Percentiles rank a stretch among this genome's conserved stretches.
These are phyloP conservation scores for Trichoderma harzianum DNA, from an alignment of 2,329 filamentous ascomycete species.

Conservation along the genomic window DNA sequence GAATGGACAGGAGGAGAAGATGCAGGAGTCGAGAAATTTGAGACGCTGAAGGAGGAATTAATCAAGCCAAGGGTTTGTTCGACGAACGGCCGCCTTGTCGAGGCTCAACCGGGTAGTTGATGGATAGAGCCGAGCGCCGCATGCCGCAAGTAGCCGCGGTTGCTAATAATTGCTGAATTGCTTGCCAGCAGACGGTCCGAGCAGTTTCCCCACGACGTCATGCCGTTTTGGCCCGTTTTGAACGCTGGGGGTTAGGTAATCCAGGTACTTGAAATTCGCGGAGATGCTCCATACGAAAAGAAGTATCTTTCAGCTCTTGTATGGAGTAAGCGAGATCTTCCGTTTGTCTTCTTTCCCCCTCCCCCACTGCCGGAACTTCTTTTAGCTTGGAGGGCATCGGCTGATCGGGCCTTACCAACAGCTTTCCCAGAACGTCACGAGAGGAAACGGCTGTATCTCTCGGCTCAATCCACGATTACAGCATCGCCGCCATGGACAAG, in stretches of 20 bases:
- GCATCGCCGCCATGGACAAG: constrained; percentile 48
- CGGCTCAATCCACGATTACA: not conserved
- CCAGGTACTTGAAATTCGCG: not conserved
- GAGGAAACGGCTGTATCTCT: not conserved
- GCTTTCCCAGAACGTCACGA: constrained; percentile 1
- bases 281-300: not conserved
- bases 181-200: not conserved
- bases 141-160: constrained; percentile 16
- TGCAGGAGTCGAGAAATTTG: not conserved
- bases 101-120: not conserved
- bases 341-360: not conserved
- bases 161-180: not conserved
- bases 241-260: not conserved
- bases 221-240: constrained; percentile 4
- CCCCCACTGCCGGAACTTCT: not conserved
- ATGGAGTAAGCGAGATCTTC: too few species aligned
- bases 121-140: constrained; percentile 12
- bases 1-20: not conserved
- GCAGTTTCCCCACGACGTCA: not conserved
- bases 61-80: not conserved
- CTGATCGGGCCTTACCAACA: not conserved
- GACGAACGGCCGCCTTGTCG: not conserved
- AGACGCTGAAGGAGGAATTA: constrained; percentile 16
- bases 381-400: not conserved
- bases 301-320: not conserved